These are phyloP conservation scores for Tolypocladium capitatum DNA, from an alignment of 2,329 filamentous ascomycete species.

Conservation along the genomic window DNA sequence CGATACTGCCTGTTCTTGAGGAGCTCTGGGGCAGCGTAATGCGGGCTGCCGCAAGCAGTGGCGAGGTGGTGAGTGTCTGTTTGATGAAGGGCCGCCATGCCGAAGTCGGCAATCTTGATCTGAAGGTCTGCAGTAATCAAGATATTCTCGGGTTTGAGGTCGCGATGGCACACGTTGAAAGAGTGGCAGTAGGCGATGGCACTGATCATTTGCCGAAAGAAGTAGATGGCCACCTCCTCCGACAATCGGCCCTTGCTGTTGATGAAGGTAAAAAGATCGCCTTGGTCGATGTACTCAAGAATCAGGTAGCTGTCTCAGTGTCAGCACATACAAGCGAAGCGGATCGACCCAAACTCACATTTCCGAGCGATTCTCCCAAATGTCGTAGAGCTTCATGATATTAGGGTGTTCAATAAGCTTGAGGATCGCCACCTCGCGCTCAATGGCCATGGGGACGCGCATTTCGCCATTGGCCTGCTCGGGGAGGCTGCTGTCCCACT, in stretches of 20 bases:
- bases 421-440: slow-evolving; percentile 92
- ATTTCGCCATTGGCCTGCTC: slow-evolving; percentile 46
- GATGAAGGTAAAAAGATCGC: slow-evolving; percentile 80
- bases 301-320: slow-evolving; percentile 64
- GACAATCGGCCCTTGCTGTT: slow-evolving; percentile 56
- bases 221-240: slow-evolving; percentile 68
- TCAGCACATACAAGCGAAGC: slow-evolving; percentile 4
- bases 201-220: slow-evolving; percentile 88
- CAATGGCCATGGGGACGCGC: slow-evolving; percentile 74
- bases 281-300: slow-evolving; percentile 72
- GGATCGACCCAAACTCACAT: slow-evolving; percentile 48
- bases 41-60: slow-evolving; percentile 89
- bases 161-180: slow-evolving; percentile 90
- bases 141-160: slow-evolving; percentile 96
- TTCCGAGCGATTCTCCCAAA: slow-evolving; percentile 94
- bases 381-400: slow-evolving; percentile 87
- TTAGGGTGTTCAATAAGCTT: slow-evolving; percentile 92
- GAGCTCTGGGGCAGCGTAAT: slow-evolving; percentile 91
- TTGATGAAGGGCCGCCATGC: slow-evolving; percentile 87
- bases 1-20: slow-evolving; percentile 66
- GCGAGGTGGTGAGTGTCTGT: slow-evolving; percentile 64
- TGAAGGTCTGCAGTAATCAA: slow-evolving; percentile 62
- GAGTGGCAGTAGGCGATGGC: slow-evolving; percentile 87
- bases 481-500: slow-evolving; percentile 48
- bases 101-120: slow-evolving; percentile 93